Base-by-base conservation (phyloP, 495 filamentous ascomycete species). In the Hyaloscypha bicolor region DNA sequence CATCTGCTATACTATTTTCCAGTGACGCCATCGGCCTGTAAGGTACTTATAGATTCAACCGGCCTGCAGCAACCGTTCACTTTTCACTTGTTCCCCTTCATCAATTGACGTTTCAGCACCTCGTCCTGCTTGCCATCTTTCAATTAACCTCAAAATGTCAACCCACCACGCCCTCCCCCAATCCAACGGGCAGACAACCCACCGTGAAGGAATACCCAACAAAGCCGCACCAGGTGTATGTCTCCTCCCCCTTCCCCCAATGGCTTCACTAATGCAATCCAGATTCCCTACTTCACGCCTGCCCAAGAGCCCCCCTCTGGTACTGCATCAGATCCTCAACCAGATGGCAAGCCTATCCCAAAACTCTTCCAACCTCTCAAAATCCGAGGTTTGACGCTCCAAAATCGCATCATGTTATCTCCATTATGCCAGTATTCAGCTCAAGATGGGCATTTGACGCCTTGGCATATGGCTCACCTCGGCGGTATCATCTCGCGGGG, bases 361-460 rank as follows among this genome's bases (percentile, higher is more conserved):
- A 92, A 89, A 75, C 83, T 92, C n/a, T 93, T 91, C 74, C 80
- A 84, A 42, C 88, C 88, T 1, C 71, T 90, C 52, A 86, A 80
- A 22, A 77, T 91, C 62, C 80, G 88, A 25, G 84, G 85, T 9
- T 69, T 84, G 12, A 84, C 77, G 8, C 79, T 91, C 60, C 87
- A 87, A 53, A 90, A 90, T 74, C 83, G 88, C 62, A 79, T 90
- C 37, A 83, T 85, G 59, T 74, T 80, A 31, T 82, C 86, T 8
- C 88, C 88, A 0, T 78, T 90, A 67, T 93, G 90, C 79, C 88
- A 90, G 76, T 91, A 91, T 76, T 88, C 84, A 21, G 87, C 87
- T 21, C 73, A 88, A 19, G 82, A 90, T 68, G 88, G 88, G 58
- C 82, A 86, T 65, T 78, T 85, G 69, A 90, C 87, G 0, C 69